These are phyloP conservation scores for Fusarium buxicola DNA, from an alignment of 2,329 filamentous ascomycete genomes.

Conservation along the genomic window DNA sequence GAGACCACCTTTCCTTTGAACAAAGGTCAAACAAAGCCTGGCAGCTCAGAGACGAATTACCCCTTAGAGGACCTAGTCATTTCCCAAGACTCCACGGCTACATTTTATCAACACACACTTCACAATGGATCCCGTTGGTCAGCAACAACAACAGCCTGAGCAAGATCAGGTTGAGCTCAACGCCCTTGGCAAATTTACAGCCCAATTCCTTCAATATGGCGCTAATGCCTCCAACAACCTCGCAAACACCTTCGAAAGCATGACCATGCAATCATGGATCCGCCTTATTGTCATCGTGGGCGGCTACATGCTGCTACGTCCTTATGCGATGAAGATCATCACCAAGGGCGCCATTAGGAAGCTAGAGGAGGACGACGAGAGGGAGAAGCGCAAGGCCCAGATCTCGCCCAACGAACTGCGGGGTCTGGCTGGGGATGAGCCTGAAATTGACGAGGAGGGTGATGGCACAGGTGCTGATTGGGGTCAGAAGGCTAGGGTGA, in stretches of 20 bases:
- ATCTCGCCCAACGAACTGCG: conserved; percentile 75
- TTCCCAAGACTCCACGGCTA: background rate
- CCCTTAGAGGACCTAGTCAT: background rate
- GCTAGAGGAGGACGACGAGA: conserved; percentile 68
- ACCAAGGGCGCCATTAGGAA: conserved; percentile 72
- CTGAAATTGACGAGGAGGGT: conserved; percentile 60
- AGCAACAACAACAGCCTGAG: conserved; percentile 43
- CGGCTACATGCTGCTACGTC: conserved; percentile 78
- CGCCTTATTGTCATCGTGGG: conserved; percentile 78
- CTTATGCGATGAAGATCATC: conserved; percentile 77
- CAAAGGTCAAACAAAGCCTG: background rate
- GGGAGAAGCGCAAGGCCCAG: conserved; percentile 66
- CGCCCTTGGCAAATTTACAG: conserved; percentile 48
- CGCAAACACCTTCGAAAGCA: conserved; percentile 59
- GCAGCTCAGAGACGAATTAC: background rate
- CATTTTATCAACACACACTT: background rate
- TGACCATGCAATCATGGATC: conserved; percentile 68
- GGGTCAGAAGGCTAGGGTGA: conserved; percentile 77
- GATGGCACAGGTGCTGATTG: conserved; percentile 66
- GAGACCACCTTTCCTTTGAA: background rate
- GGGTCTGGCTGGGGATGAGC: conserved; percentile 65
- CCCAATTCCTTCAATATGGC: conserved; percentile 52
- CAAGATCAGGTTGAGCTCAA: conserved; percentile 48
- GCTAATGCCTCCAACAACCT: conserved; percentile 61
- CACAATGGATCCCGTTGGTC: conserved; percentile 42